phyloP scores from a whole-genome alignment of 179 eudicot genomes.

The Dionaea muscipula region DNA sequence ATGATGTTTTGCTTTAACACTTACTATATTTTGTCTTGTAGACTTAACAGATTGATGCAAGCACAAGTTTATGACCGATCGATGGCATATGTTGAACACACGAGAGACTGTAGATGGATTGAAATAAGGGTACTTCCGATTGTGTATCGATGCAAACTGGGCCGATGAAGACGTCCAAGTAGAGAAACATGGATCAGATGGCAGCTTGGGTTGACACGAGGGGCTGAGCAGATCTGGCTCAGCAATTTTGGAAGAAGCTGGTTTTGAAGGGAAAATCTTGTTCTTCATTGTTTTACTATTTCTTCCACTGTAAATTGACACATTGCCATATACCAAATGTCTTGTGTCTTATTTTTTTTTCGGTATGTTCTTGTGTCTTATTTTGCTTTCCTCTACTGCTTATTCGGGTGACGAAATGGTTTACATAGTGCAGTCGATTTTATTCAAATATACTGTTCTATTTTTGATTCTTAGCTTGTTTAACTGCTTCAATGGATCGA shows the following conservation, averaged over 20 bases:
- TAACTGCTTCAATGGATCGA: too few relatives aligned
- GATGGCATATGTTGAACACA: slow-evolving; percentile 10
- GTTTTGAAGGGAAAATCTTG: slow-evolving; percentile 4
- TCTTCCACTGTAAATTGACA: slow-evolving; percentile 11
- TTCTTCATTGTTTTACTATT: background rate
- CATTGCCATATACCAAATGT: slow-evolving; percentile 15
- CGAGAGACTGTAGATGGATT: slow-evolving; percentile 14
- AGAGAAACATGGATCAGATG: background rate
- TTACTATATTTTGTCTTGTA: slow-evolving; percentile 9
- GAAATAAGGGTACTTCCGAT: slow-evolving; percentile 23
- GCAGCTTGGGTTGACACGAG: background rate
- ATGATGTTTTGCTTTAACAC: background rate
- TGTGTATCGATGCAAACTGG: slow-evolving; percentile 16
- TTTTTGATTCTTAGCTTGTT: too few relatives aligned
- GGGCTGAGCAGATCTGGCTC: slow-evolving; percentile 3
- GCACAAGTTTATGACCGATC: background rate
- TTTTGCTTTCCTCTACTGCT: background rate
- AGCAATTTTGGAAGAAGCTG: slow-evolving; percentile 3
- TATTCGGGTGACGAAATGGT: too few relatives aligned
- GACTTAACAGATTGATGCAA: slow-evolving; percentile 16
- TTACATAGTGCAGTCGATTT: too few relatives aligned
- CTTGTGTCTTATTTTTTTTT: background rate
- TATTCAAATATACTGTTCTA: too few relatives aligned
- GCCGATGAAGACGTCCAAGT: slow-evolving; percentile 15
- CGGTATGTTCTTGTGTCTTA: slow-evolving; percentile 1